These are phyloP conservation scores for Pseudogymnoascus sp. DNA, from an alignment of 2,329 filamentous ascomycete genomes.

Conservation along the genomic window DNA sequence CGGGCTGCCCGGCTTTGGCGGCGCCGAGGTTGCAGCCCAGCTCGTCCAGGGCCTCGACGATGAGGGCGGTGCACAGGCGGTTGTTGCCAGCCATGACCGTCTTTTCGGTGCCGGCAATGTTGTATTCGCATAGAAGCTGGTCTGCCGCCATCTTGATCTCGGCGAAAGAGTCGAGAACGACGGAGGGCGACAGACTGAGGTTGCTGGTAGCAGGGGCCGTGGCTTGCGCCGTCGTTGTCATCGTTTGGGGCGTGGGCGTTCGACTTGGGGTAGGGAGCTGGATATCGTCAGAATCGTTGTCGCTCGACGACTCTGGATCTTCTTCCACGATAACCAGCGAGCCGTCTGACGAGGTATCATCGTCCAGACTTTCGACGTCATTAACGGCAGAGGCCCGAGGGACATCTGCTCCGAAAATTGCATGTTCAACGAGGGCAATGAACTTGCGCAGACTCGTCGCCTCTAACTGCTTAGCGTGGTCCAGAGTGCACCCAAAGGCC, in stretches of 20 bases:
- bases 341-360: too few relatives aligned
- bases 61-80: background rate
- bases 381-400: too few relatives aligned
- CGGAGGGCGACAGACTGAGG: background rate
- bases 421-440: conserved; percentile 18
- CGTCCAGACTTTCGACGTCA: too few relatives aligned
- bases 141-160: background rate
- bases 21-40: background rate
- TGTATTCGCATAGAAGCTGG: background rate
- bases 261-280: too few relatives aligned
- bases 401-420: too few relatives aligned
- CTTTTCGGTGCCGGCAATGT: background rate
- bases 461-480: conserved; percentile 24
- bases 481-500: conserved; percentile 30
- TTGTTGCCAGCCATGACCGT: background rate
- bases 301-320: too few relatives aligned
- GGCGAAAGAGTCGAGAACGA: background rate
- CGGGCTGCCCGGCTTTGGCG: background rate
- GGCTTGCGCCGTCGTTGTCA: background rate
- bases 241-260: too few relatives aligned
- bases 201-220: background rate
- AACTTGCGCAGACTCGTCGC: conserved; percentile 27
- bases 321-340: too few relatives aligned
- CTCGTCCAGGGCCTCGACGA: background rate
- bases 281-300: too few relatives aligned